These are phyloP conservation scores for Brasilioporus rufonigricans DNA, from an alignment of 768 basidiomycete species.

Conservation along the genomic window DNA sequence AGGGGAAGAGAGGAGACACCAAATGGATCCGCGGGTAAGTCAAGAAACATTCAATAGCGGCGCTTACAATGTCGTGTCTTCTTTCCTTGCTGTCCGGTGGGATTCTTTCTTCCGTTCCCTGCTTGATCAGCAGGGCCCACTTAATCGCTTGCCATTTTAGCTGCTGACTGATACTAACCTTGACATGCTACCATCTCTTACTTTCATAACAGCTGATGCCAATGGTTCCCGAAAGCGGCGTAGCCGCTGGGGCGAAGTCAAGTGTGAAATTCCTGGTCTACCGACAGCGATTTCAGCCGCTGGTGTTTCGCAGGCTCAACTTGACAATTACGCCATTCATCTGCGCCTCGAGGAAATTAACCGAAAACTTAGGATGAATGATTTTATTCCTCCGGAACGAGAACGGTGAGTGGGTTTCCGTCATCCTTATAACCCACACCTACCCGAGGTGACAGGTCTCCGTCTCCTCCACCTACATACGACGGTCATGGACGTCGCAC, in stretches of 20 bases:
- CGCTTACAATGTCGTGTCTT: constrained; percentile 38
- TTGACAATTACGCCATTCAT: constrained; percentile 97
- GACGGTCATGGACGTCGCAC: constrained; percentile 97
- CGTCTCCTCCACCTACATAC: constrained; percentile 96
- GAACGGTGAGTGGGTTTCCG: constrained; percentile 57
- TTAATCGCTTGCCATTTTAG: constrained; percentile 35
- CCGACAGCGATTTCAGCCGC: constrained; percentile 93
- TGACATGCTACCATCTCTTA: constrained; percentile 40
- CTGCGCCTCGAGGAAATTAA: constrained; percentile 97
- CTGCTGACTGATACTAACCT: constrained; percentile 57
- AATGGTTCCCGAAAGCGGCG: constrained; percentile 92
- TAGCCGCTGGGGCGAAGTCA: constrained; percentile 96
- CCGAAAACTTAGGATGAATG: constrained; percentile 88
- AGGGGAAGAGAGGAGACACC: constrained; percentile 70
- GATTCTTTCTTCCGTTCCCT: constrained; percentile 25
- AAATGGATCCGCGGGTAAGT: constrained; percentile 77
- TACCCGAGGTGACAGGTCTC: constrained; percentile 56
- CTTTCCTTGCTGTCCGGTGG: constrained; percentile 36
- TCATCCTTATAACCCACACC: background rate
- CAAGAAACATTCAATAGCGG: constrained; percentile 32
- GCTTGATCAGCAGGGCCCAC: constrained; percentile 29
- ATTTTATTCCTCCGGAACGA: constrained; percentile 93
- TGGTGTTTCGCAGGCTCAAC: constrained; percentile 92
- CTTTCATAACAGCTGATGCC: constrained; percentile 61
- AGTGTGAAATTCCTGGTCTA: constrained; percentile 86